phyloP scores from a whole-genome alignment of 2,329 filamentous ascomycete species.

The Fusarium oxysporum region DNA sequence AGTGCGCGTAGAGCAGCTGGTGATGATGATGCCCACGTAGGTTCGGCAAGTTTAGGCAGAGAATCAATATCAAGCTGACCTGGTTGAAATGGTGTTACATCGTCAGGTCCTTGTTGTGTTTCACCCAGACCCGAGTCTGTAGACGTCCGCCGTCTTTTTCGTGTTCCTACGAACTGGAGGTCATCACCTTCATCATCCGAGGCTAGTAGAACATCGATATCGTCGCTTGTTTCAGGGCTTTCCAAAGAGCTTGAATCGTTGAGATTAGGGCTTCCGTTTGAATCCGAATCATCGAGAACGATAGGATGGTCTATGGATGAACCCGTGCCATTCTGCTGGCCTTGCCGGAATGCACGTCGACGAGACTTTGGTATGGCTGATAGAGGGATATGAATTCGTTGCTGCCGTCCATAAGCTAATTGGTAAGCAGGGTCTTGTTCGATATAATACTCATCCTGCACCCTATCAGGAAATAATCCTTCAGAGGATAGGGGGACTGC shows the following conservation, averaged over 20 bases:
- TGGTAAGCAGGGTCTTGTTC: conserved; percentile 41
- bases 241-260: not conserved
- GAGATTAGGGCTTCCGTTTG: conserved; percentile 28
- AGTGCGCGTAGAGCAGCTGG: conserved; percentile 43
- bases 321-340: not conserved
- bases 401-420: not conserved
- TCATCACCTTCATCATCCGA: conserved; percentile 33
- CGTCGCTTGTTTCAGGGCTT: conserved; percentile 15
- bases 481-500: too few species aligned
- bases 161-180: conserved; percentile 11
- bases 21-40: conserved; percentile 48
- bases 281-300: conserved; percentile 10
- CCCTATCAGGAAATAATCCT: not conserved
- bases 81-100: conserved; percentile 67
- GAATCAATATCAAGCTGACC: conserved; percentile 71
- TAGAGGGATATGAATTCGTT: conserved; percentile 42
- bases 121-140: conserved; percentile 36
- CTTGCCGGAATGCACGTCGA: conserved; percentile 14
- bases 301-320: conserved; percentile 2
- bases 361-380: conserved; percentile 43
- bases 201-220: conserved; percentile 38
- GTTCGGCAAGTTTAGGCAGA: conserved; percentile 69
- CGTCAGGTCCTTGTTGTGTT: conserved; percentile 2
- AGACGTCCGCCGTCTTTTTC: conserved; percentile 37
- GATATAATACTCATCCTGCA: conserved; percentile 23